Base-by-base conservation (phyloP, 192 early-diverging fungal genomes). In the Umbelopsis sp. region DNA sequence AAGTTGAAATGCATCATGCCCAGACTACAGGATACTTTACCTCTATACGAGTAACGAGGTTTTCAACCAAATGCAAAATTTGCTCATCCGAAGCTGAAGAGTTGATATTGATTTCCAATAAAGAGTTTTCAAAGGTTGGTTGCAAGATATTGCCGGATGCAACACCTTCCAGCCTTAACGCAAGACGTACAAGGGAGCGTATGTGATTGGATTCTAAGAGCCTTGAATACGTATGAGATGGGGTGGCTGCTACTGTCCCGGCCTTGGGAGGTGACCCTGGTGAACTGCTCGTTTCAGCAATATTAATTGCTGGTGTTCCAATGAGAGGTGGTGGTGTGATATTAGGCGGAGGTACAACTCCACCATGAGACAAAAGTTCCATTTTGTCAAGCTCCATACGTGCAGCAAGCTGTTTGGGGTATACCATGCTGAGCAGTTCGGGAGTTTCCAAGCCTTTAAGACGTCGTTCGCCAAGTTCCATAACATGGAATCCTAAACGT, bases 391-490 rank as follows among this genome's bases (percentile, higher is more conserved):
- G n/a, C 67, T 86, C 83, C 67, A 84, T 73, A 43, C 86, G 75
- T 41, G 78, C 84, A 7, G 76, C 74, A 22, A 87, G 47, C 25
- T 77, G 71, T 31, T 76, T 83, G 3, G 87, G 85, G 71, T 88
- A 90, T 11, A 95, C 88, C 73, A 92, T 72, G 36, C 85, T 91
- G 29, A 96, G 76, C 73, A 89, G 85, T 76, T 97, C 95, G 4
- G 93, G 92, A 7, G 92, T 94, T 75, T 97, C 95, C 11, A 97
- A 77, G 0, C 95, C 95, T 81, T 97, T 97, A 21, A 97, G 84
- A 65, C 90, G 91, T 17, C 84, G 84, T 71, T 95, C 95, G 22
- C 94, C 95, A 26, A 96, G 83, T 65, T 88, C 88, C 77, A 92
- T 86, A 6, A 90, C 80, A 54, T 86, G 81, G 34, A 91, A 87